A percentile compares a stretch with the other conserved stretches of the same genome.
Conservation (phyloP, 352 stramenopile species). For the Phytopythium helicoides region DNA sequence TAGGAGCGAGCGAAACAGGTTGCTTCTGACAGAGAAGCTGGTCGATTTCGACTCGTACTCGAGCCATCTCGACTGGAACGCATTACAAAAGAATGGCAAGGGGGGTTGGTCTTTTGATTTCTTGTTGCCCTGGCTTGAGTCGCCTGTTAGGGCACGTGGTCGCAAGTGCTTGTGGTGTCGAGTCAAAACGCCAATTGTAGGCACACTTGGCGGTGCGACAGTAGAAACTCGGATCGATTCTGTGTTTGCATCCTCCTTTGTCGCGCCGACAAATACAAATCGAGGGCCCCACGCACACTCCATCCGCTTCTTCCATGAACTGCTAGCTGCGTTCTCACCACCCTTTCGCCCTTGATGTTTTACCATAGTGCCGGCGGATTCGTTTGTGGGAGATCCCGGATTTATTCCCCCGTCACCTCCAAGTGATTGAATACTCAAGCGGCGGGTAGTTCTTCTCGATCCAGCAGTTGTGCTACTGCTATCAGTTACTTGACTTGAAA, state of each 20-base stretch:
- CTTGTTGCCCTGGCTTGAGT: background rate
- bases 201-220: too few relatives aligned
- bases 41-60: slow-evolving; percentile 53
- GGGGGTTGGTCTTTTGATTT: slow-evolving; percentile 21
- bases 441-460: background rate
- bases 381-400: background rate
- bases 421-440: slow-evolving; percentile 2
- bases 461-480: background rate
- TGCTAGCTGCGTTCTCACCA: slow-evolving; percentile 10
- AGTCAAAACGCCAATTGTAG: too few relatives aligned
- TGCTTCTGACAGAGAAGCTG: slow-evolving; percentile 45
- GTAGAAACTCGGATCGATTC: too few relatives aligned
- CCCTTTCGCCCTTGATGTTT: background rate
- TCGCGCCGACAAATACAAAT: slow-evolving; percentile 38
- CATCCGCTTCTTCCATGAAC: slow-evolving; percentile 56
- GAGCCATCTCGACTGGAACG: slow-evolving; percentile 47
- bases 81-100: slow-evolving; percentile 42
- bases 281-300: slow-evolving; percentile 57
- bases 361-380: too few relatives aligned
- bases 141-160: too few relatives aligned
- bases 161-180: too few relatives aligned
- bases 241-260: background rate
- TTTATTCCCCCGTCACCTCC: background rate
- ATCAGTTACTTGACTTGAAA: background rate
- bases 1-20: slow-evolving; percentile 48